A percentile compares a stretch with the other conserved stretches of the same genome.
Conservation (phyloP, 2,329 filamentous ascomycete genomes). For the Aureobasidium leucospermi region DNA sequence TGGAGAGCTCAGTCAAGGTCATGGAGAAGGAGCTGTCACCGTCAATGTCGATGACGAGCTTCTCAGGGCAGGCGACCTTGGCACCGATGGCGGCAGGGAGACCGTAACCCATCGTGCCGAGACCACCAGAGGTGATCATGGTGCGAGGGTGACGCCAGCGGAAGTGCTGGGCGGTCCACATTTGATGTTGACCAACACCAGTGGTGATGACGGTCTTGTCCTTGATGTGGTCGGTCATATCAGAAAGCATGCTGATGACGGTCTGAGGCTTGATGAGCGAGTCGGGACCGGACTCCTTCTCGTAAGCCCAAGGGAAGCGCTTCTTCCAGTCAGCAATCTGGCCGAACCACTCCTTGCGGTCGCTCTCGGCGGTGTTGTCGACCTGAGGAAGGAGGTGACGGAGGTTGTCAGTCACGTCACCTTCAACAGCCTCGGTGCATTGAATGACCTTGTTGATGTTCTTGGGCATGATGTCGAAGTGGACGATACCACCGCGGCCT, state of each 20-base stretch:
- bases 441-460: slow-evolving; percentile 99
- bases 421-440: slow-evolving; percentile 90
- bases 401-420: slow-evolving; percentile 79
- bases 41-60: slow-evolving; percentile 90
- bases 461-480: slow-evolving; percentile 99
- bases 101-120: slow-evolving; percentile 94
- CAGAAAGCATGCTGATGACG: slow-evolving; percentile 82
- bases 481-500: slow-evolving; percentile 85
- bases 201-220: slow-evolving; percentile 82
- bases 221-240: slow-evolving; percentile 73
- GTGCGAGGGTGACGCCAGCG: slow-evolving; percentile 84
- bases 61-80: slow-evolving; percentile 76
- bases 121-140: slow-evolving; percentile 93
- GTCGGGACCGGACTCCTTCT: slow-evolving; percentile 60
- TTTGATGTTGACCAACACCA: slow-evolving; percentile 95
- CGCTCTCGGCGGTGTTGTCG: slow-evolving; percentile 51
- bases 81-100: slow-evolving; percentile 91
- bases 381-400: slow-evolving; percentile 66
- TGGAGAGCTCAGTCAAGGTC: slow-evolving; percentile 92
- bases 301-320: slow-evolving; percentile 83
- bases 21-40: slow-evolving; percentile 99
- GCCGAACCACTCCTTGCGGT: slow-evolving; percentile 77
- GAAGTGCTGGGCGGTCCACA: slow-evolving; percentile 98
- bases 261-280: slow-evolving; percentile 91
- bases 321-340: slow-evolving; percentile 88